Evolutionary conservation across 2,329 filamentous ascomycete species (phyloP).

Genomic region (Claviceps capensis): DNA sequence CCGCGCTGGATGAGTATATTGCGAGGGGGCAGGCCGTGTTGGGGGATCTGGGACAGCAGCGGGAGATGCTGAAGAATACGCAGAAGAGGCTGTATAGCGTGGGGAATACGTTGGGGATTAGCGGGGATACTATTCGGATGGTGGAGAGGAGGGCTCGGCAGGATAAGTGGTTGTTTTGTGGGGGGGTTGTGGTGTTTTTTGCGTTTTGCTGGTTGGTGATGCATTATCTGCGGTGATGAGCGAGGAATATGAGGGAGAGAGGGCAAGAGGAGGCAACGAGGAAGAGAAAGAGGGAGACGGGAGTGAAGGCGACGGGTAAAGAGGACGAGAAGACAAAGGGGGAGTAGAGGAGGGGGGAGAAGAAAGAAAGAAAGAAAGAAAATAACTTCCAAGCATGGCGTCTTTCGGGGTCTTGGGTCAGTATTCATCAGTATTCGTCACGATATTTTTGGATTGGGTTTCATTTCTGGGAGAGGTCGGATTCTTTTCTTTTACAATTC

Average conservation of each 20-base stretch:
- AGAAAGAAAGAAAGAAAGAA: background rate
- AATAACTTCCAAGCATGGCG: slow-evolving; percentile 7
- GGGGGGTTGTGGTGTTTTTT: slow-evolving; percentile 74
- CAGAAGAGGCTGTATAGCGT: slow-evolving; percentile 85
- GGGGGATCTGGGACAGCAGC: slow-evolving; percentile 75
- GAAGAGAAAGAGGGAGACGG: background rate
- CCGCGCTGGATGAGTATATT: slow-evolving; percentile 84
- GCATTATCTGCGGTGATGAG: slow-evolving; percentile 54
- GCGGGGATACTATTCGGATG: slow-evolving; percentile 93
- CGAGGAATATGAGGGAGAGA: background rate
- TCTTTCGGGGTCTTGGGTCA: slow-evolving; percentile 1
- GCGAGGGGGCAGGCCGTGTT: slow-evolving; percentile 83
- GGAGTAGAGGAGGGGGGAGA: background rate
- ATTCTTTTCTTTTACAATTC: too few relatives aligned
- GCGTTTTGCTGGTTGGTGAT: slow-evolving; percentile 84
- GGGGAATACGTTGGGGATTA: slow-evolving; percentile 84
- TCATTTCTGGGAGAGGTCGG: too few relatives aligned
- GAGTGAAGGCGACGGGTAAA: background rate
- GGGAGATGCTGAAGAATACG: slow-evolving; percentile 89
- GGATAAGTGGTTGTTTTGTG: slow-evolving; percentile 97
- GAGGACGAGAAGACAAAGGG: background rate
- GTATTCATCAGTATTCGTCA: too few relatives aligned
- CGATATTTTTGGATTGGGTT: too few relatives aligned
- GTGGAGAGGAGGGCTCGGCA: slow-evolving; percentile 82
- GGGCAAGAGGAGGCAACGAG: background rate